Base-by-base conservation (phyloP, 345 rosid species). In the Atalantia buxifolia region DNA sequence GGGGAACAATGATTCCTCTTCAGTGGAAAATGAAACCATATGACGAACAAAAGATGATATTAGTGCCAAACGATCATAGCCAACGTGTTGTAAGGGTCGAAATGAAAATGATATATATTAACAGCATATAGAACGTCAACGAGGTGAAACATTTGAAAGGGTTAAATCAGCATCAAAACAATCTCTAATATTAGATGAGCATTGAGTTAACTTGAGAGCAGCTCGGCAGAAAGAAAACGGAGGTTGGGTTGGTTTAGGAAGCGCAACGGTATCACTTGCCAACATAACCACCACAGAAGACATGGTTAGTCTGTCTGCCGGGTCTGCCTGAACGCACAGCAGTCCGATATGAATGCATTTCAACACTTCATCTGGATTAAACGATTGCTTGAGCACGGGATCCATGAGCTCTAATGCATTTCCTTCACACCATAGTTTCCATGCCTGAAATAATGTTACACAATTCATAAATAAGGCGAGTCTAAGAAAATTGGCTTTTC, bases 321-420 rank as follows among this genome's bases (percentile, higher is more conserved):
- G 74, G 30, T 77, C 75, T 77, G 72, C 70, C 30, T 81, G 84
- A 40, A 81, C 70, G 19, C 84, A 72, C 78, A 81, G 24, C n/a
- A 77, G 7, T 9, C 74, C 75, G 13, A 81, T 65, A 42, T 76
- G 80, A 31, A 77, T 30, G 70, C 60, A 72, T 35, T 72, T 77
- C 25, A 77, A 25, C 3, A 72, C 50, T 77, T 77, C 62, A 57
- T n/a, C 56, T 9, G 45, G 60, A 7, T 25, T n/a, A 40, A 33
- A 72, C 16, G 83, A 71, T 12, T 66, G 69, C 21, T n/a, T 22
- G 6, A 77, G 12, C 19, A 18, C 70, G 3, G 50, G 63, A 27
- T 81, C 78, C 2, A 25, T 31, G 8, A 81, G 68, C 72, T 81
- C 76, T 25, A 71, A 6, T 38, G 65, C 55, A 27, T 53, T 42